Evolutionary conservation across 257 asterid genomes (phyloP), one percentile per base, ranked within the genome.

Genomic region (Solanum piurae): DNA sequence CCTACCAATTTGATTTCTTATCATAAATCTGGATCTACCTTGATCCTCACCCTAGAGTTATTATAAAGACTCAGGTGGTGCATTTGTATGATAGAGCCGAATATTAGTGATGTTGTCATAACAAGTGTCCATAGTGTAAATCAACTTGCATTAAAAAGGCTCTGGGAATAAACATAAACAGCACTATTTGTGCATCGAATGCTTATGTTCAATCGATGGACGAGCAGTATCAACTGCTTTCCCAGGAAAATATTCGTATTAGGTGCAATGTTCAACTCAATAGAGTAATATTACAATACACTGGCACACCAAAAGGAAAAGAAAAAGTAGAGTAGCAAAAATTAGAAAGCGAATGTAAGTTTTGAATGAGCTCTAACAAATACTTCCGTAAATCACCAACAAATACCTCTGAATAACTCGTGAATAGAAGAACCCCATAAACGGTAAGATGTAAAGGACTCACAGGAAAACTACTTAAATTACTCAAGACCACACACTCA

Each of bases 401-500:
- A 62, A 62, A 62, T 11, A 62, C 7, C 71, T n/a, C 33, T 62
- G 7, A n/a, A 46, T 16, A 44, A 80, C 18, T 80, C 27, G 21
- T 80, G 40, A 16, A 46, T 80, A 49, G 29, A 80, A 18, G 42
- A 46, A 49, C 20, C 68, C 16, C 68, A 49, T 49, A 11, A 46
- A 29, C 6, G 69, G 25, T 27, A 46, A 80, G 36, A 49, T 29
- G 55, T 29, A 16, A 5, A 13, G 20, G 85, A 46, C 66, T 44
- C 18, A 16, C 38, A 44, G 38, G 38, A 80, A 79, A 46, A 44
- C 66, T 40, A 27, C 3, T 16, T 49, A 49, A 80, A 20, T 29
- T 46, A 80, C 44, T 80, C 40, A 0, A 29, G 42, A 44, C 14
- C 40, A 16, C 2, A 5, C 18, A 27, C 90, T 87, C 94, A 93